Percentiles rank a stretch among this genome's conserved stretches.
Evolutionary conservation across 2,329 filamentous ascomycete species (phyloP).

Genomic region (Aureobasidium subglaciale): DNA sequence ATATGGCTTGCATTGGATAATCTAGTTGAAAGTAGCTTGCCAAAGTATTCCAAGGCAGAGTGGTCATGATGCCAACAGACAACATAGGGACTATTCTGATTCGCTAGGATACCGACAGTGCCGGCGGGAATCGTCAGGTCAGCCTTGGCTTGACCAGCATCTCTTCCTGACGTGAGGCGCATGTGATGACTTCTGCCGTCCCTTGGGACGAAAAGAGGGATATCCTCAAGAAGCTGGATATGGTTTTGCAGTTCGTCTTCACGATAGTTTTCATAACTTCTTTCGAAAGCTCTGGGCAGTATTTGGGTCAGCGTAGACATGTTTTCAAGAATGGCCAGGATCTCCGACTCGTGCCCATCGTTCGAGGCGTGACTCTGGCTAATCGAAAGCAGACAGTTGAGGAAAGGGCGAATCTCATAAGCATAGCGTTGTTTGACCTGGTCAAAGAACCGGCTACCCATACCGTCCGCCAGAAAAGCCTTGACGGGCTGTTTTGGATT

Average conservation of each 20-base stretch:
- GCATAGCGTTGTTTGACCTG: conserved; percentile 73
- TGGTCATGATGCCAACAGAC: conserved; percentile 68
- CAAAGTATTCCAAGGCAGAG: conserved; percentile 72
- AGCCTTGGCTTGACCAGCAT: conserved; percentile 22
- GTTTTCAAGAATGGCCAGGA: conserved; percentile 59
- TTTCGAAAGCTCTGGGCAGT: conserved; percentile 60
- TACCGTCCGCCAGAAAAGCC: conserved; percentile 12
- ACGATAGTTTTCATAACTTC: conserved; percentile 66
- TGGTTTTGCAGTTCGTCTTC: conserved; percentile 82
- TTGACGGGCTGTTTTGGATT: conserved; percentile 15
- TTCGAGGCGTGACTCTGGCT: conserved; percentile 38
- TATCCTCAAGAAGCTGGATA: conserved; percentile 58
- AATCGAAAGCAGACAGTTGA: conserved; percentile 63
- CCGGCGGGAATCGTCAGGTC: conserved; percentile 58
- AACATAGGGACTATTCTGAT: conserved; percentile 68
- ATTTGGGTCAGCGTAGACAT: conserved; percentile 71
- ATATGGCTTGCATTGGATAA: conserved; percentile 48
- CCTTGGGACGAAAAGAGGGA: conserved; percentile 56
- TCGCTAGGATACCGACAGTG: conserved; percentile 66
- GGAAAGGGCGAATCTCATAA: conserved; percentile 73
- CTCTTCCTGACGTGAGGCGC: conserved; percentile 1
- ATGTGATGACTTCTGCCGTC: background rate
- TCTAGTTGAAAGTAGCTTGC: conserved; percentile 65
- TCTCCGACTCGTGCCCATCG: conserved; percentile 35
- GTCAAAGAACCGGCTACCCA: conserved; percentile 44